Evolutionary conservation across 306 rosid species (phyloP).

Genomic region (Styphnolobium japonicum): DNA sequence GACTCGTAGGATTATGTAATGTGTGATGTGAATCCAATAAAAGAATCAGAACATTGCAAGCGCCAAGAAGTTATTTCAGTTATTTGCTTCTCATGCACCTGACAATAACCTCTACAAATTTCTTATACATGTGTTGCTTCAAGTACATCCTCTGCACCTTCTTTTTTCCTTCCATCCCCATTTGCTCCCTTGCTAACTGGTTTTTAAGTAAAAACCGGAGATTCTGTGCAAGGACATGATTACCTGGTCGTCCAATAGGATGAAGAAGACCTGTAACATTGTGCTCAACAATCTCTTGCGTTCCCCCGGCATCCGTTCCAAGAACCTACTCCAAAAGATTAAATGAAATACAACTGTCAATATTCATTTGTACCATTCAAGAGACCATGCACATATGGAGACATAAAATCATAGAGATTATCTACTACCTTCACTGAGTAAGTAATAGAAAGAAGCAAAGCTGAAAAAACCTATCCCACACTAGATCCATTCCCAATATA

Average conservation of each 20-base stretch:
- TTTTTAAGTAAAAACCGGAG: conserved; percentile 63
- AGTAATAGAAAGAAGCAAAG: neutral
- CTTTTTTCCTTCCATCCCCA: conserved; percentile 77
- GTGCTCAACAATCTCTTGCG: conserved; percentile 81
- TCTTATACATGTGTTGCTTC: conserved; percentile 88
- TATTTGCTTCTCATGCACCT: conserved; percentile 85
- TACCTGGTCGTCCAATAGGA: conserved; percentile 68
- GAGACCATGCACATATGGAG: neutral
- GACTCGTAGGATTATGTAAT: neutral
- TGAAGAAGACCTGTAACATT: conserved; percentile 91
- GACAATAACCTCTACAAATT: conserved; percentile 74
- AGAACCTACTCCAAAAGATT: conserved; percentile 57
- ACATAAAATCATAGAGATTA: neutral
- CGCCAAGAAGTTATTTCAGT: neutral
- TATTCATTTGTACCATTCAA: neutral
- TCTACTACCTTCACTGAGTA: neutral
- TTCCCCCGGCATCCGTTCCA: conserved; percentile 94
- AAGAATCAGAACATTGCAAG: conserved; percentile 33
- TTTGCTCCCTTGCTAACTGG: conserved; percentile 61
- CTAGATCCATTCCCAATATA: neutral
- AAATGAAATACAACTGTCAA: neutral
- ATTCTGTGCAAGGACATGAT: conserved; percentile 54
- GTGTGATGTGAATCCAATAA: conserved; percentile 22
- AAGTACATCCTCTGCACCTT: conserved; percentile 78
- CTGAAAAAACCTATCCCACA: neutral